Conservation (phyloP, 2,329 filamentous ascomycete species). For the Cladosporium oxysporum region DNA sequence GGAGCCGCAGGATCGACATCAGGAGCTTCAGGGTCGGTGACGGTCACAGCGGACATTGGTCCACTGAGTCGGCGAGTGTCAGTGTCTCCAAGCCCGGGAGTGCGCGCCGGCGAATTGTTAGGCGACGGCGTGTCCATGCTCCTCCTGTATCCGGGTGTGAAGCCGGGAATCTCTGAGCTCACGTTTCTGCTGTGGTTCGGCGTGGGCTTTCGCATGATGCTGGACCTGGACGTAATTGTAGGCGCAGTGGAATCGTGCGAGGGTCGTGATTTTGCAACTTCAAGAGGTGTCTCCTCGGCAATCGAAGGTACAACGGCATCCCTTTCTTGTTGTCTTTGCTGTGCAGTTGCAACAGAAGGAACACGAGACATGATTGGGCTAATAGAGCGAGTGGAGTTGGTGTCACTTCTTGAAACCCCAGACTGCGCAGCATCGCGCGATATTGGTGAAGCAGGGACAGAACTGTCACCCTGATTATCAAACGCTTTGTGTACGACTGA, state of each 20-base stretch:
- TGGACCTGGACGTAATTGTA: constrained; percentile 33
- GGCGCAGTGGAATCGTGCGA: constrained; percentile 31
- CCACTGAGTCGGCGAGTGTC: constrained; percentile 30
- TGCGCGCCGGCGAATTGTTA: constrained; percentile 63
- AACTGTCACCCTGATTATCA: constrained; percentile 58
- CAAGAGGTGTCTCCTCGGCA: constrained; percentile 55
- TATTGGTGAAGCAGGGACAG: constrained; percentile 45
- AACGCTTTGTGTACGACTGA: constrained; percentile 65
- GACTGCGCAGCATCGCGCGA: constrained; percentile 46
- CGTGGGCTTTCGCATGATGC: constrained; percentile 40
- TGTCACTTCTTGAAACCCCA: constrained; percentile 54
- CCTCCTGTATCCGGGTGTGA: constrained; percentile 57
- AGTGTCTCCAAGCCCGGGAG: constrained; percentile 53
- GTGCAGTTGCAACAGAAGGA: constrained; percentile 46
- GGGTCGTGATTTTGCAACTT: constrained; percentile 35
- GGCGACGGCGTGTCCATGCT: constrained; percentile 60
- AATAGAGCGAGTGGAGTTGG: constrained; percentile 62
- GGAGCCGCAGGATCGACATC: constrained; percentile 30
- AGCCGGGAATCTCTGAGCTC: constrained; percentile 40
- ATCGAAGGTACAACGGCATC: constrained; percentile 55
- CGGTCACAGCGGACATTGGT: constrained; percentile 31
- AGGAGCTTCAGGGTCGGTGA: constrained; percentile 26
- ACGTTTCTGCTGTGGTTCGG: constrained; percentile 43
- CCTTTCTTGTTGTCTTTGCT: constrained; percentile 40
- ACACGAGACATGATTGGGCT: constrained; percentile 66